Conservation (phyloP, 345 rosid species). For the Citrus maxima region DNA sequence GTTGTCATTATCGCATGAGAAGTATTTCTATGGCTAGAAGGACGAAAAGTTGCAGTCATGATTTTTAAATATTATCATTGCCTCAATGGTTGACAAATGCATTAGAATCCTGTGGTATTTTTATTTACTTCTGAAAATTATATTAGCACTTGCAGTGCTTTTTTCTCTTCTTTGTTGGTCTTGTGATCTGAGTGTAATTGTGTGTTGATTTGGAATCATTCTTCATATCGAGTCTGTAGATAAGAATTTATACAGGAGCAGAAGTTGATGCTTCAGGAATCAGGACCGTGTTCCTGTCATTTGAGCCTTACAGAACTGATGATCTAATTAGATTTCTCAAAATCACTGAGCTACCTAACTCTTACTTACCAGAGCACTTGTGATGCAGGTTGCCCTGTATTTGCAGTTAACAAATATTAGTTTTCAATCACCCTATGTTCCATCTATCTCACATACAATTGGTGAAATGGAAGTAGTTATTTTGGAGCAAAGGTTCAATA, state of each 20-base stretch:
- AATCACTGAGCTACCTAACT: not conserved
- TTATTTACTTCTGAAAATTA: not conserved
- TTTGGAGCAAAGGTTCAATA: too few relatives aligned
- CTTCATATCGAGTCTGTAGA: too few relatives aligned
- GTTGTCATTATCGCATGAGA: not conserved
- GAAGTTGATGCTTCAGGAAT: not conserved
- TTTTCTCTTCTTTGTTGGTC: not conserved
- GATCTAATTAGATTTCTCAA: not conserved
- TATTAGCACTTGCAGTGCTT: not conserved
- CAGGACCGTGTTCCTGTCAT: not conserved
- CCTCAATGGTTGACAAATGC: not conserved
- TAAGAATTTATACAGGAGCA: not conserved
- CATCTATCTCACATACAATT: not conserved
- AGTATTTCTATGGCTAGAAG: not conserved
- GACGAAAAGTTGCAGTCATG: not conserved
- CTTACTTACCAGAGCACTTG: not conserved
- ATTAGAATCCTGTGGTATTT: not conserved
- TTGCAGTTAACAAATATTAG: too few relatives aligned
- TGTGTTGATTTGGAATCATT: not conserved
- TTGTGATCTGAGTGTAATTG: not conserved
- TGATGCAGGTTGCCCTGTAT: not conserved
- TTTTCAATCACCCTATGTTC: not conserved
- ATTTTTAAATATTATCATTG: not conserved
- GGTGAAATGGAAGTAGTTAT: too few relatives aligned
- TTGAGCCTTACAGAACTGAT: not conserved